Conservation (phyloP, 2,329 filamentous ascomycete genomes). For the Colletotrichum lini region DNA sequence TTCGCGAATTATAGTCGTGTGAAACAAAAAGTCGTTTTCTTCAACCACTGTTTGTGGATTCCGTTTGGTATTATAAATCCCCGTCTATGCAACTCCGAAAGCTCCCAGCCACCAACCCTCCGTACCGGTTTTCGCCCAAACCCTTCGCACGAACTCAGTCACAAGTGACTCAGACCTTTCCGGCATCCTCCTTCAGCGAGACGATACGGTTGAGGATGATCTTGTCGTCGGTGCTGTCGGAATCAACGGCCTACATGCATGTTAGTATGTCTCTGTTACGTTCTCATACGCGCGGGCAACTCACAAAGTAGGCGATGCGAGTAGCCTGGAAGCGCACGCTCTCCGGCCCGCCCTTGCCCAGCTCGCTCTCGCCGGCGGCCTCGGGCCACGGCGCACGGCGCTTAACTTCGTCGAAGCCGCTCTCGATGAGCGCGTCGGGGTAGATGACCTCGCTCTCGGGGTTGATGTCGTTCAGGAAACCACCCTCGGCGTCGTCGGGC, state of each 20-base stretch:
- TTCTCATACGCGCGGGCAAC: slow-evolving; percentile 44
- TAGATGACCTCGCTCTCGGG: slow-evolving; percentile 87
- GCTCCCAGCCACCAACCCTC: slow-evolving; percentile 13
- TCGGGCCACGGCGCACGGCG: slow-evolving; percentile 85
- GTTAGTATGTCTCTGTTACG: background rate
- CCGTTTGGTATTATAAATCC: slow-evolving; percentile 33
- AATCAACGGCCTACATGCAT: slow-evolving; percentile 74
- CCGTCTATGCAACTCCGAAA: slow-evolving; percentile 40
- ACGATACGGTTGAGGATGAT: slow-evolving; percentile 94
- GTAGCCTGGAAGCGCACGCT: slow-evolving; percentile 92
- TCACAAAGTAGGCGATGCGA: slow-evolving; percentile 86
- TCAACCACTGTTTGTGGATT: slow-evolving; percentile 18
- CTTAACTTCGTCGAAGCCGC: slow-evolving; percentile 84
- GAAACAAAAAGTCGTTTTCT: slow-evolving; percentile 11
- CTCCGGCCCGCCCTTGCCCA: slow-evolving; percentile 75
- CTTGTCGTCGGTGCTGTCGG: slow-evolving; percentile 83
- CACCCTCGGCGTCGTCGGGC: slow-evolving; percentile 81
- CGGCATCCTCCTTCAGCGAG: slow-evolving; percentile 88
- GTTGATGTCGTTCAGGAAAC: slow-evolving; percentile 88
- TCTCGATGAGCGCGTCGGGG: slow-evolving; percentile 83
- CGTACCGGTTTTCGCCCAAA: background rate
- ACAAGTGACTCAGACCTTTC: slow-evolving; percentile 63
- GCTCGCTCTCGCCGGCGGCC: slow-evolving; percentile 77
- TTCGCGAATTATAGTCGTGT: background rate
- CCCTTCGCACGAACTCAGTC: background rate